Evolutionary conservation across 2,329 filamentous ascomycete species (phyloP).

Genomic region (Macrophomina pseudophaseolina): DNA sequence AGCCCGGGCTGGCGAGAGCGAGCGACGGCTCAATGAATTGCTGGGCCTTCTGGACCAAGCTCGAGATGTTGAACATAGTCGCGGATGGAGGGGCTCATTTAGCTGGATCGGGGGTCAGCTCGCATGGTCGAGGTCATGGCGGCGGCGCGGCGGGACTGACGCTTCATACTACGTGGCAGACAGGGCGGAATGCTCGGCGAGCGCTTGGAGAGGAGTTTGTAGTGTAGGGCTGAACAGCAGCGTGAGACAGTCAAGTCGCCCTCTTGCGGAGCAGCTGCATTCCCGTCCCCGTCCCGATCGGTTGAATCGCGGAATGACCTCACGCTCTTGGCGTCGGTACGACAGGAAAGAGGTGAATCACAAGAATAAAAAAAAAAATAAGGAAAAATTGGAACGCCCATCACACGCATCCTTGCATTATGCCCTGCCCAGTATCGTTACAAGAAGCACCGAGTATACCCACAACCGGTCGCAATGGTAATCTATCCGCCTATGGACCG

Average conservation of each 20-base stretch:
- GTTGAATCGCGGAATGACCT: neutral
- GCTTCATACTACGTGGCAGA: slow-evolving; percentile 27
- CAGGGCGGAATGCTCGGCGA: slow-evolving; percentile 18
- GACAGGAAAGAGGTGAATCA: neutral
- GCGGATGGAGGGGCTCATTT: slow-evolving; percentile 27
- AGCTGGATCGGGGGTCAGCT: slow-evolving; percentile 25
- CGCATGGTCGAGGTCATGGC: slow-evolving; percentile 1
- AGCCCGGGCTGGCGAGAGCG: slow-evolving; percentile 70
- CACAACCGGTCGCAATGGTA: neutral
- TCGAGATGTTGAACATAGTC: slow-evolving; percentile 63
- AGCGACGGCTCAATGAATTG: slow-evolving; percentile 90
- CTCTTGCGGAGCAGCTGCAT: slow-evolving; percentile 9
- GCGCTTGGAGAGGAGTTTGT: slow-evolving; percentile 20
- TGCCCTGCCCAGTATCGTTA: neutral
- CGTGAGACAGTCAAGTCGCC: slow-evolving; percentile 7
- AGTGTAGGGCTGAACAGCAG: slow-evolving; percentile 22
- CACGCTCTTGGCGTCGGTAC: neutral
- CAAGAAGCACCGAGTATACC: neutral
- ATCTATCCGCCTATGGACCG: neutral
- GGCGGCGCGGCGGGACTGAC: slow-evolving; percentile 16
- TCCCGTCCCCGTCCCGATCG: slow-evolving; percentile 4
- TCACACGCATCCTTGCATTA: neutral
- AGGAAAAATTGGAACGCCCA: neutral
- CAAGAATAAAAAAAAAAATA: no score
- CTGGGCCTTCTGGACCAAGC: slow-evolving; percentile 93